Evolutionary conservation across 495 filamentous ascomycete genomes (phyloP), one percentile per base, ranked within the genome.

Genomic region (Zalerion maritima): DNA sequence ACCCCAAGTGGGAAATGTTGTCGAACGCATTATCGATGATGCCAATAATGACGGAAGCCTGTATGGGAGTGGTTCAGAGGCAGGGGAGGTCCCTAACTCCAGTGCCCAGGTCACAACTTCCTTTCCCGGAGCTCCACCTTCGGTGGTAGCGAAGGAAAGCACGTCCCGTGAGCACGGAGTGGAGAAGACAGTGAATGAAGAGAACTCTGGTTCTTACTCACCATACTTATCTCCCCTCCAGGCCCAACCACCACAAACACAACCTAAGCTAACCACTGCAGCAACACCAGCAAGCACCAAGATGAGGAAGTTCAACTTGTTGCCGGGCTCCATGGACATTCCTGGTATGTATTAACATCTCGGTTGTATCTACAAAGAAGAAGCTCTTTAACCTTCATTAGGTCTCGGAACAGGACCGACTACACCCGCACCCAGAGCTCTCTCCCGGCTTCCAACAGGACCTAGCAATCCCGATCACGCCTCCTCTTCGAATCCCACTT

Each of bases 121-220:
- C n/a, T n/a, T n/a, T n/a, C n/a, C n/a, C n/a, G n/a, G n/a, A n/a
- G n/a, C n/a, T n/a, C n/a, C n/a, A n/a, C n/a, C n/a, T n/a, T n/a
- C n/a, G n/a, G n/a, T 3, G 48, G 37, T 2, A 49, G 49, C 13
- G 48, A 51, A 26, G 47, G 34, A 6, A 40, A 40, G 14, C 45
- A 47, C 7, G n/a, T n/a, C n/a, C n/a, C n/a, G n/a, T n/a, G 47
- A 54, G 2, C 45, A 49, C 8, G 50, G 45, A 22, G 37, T 32
- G 4, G 37, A 25, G 14, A 30, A 28, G 14, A 9, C 23, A 8
- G n/a, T 31, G 1, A 22, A 13, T 11, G 17, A 14, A 10, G 60
- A 62, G 25, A 42, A 54, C 14, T 63, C 62, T 4, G 62, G 55
- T 3, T 66, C 64, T 3, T 68, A 70, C 30, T 70, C 65, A 5